Evolutionary conservation across 1,284 basidiomycete species (phyloP).

Genomic region (Athelia psychrophila): DNA sequence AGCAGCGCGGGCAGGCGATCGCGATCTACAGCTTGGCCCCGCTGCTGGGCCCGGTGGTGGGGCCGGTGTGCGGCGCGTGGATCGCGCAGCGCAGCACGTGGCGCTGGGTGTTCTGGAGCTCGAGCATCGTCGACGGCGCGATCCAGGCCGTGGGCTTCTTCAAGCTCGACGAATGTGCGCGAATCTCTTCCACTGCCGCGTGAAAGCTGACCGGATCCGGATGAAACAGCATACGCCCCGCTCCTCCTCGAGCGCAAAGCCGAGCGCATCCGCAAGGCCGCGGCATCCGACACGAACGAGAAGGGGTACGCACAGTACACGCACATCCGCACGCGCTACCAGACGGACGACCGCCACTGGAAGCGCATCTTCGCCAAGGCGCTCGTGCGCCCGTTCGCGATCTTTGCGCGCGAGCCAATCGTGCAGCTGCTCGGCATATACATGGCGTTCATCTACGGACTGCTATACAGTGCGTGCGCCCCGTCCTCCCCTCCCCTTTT

Average conservation of each 20-base stretch:
- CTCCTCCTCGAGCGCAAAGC: constrained; percentile 62
- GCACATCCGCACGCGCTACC: constrained; percentile 43
- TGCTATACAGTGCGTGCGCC: neutral
- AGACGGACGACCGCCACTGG: constrained; percentile 40
- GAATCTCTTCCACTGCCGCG: constrained; percentile 3
- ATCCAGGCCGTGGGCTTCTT: constrained; percentile 55
- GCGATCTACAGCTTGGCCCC: constrained; percentile 67
- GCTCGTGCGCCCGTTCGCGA: constrained; percentile 44
- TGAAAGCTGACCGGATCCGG: neutral
- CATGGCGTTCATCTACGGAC: constrained; percentile 43
- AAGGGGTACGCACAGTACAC: constrained; percentile 25
- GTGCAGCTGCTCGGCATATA: constrained; percentile 44
- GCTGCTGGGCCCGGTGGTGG: constrained; percentile 54
- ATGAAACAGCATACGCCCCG: constrained; percentile 61
- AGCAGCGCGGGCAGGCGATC: constrained; percentile 66
- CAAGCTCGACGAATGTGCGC: constrained; percentile 63
- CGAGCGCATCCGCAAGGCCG: constrained; percentile 39
- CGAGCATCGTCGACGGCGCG: constrained; percentile 47
- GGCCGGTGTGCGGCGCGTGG: constrained; percentile 65
- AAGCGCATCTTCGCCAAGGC: constrained; percentile 30
- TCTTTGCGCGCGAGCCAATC: constrained; percentile 47
- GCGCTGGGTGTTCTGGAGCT: constrained; percentile 72
- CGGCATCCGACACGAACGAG: constrained; percentile 31
- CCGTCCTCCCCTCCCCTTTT: no score
- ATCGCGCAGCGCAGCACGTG: constrained; percentile 58